Evolutionary conservation across 2,329 filamentous ascomycete species (phyloP).

Genomic region (Hymenotorrendiella dingleyae): DNA sequence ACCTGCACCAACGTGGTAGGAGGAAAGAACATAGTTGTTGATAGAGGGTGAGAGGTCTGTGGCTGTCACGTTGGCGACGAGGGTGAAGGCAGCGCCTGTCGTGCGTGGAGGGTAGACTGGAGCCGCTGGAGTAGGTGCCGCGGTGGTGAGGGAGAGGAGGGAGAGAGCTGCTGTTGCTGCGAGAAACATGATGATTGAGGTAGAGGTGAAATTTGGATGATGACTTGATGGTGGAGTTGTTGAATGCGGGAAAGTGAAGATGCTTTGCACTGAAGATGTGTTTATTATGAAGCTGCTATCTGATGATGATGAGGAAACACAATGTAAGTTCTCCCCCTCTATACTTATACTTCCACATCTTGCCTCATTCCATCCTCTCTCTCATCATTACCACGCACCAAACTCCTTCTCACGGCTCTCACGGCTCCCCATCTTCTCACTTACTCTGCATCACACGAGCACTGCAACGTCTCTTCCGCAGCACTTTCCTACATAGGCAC

Average conservation of each 20-base stretch:
- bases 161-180: background rate
- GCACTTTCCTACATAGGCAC: background rate
- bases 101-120: conserved; percentile 13
- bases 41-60: conserved; percentile 37
- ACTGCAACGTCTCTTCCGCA: background rate
- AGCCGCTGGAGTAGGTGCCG: conserved; percentile 13
- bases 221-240: background rate
- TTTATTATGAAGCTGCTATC: background rate
- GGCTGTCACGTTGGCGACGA: conserved; percentile 41
- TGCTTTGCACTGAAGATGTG: background rate
- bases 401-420: too few relatives aligned
- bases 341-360: background rate
- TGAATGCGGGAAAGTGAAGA: background rate
- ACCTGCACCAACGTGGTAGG: conserved; percentile 40
- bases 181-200: conserved; percentile 2
- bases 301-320: background rate
- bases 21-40: conserved; percentile 35
- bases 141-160: conserved; percentile 9
- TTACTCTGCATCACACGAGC: background rate
- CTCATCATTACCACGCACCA: too few relatives aligned
- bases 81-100: conserved; percentile 30
- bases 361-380: background rate
- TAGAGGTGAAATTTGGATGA: background rate
- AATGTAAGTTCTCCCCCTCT: background rate
- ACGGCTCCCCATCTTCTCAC: background rate